Conservation (phyloP, 129 eudicot genomes). For the Glebionis coronaria region DNA sequence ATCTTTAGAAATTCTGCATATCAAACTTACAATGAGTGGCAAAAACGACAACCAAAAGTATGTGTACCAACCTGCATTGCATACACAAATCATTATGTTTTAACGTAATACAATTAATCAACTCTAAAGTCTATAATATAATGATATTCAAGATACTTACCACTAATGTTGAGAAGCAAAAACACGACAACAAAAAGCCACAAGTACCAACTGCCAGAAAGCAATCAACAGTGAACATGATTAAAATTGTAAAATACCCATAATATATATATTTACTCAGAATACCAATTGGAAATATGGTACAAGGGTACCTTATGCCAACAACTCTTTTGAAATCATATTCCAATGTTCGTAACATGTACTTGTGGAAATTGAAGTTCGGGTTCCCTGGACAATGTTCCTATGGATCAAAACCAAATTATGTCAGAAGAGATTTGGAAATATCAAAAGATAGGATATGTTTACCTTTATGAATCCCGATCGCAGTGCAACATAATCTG, state of each 20-base stretch:
- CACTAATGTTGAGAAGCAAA: slow-evolving; percentile 73
- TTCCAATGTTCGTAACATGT: slow-evolving; percentile 73
- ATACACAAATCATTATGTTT: background rate
- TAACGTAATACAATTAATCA: no score
- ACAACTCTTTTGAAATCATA: slow-evolving; percentile 75
- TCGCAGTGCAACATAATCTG: slow-evolving; percentile 83
- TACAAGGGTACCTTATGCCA: slow-evolving; percentile 41
- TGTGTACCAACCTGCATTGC: slow-evolving; percentile 79
- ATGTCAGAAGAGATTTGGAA: no score
- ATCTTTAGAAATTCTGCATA: background rate
- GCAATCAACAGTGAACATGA: background rate
- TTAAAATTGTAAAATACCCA: background rate
- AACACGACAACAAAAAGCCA: slow-evolving; percentile 91
- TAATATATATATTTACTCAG: background rate
- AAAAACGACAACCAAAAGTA: slow-evolving; percentile 48
- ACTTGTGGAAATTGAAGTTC: slow-evolving; percentile 57
- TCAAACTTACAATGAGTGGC: slow-evolving; percentile 70
- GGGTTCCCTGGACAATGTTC: slow-evolving; percentile 49
- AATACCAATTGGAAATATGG: background rate
- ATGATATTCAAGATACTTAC: slow-evolving; percentile 26
- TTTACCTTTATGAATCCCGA: slow-evolving; percentile 70
- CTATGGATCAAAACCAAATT: slow-evolving; percentile 19
- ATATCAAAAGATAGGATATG: background rate
- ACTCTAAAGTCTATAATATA: background rate
- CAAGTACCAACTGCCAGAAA: slow-evolving; percentile 75